A percentile compares a stretch with the other conserved stretches of the same genome.
Evolutionary conservation across 1,284 basidiomycete species (phyloP).

Genomic region (Mycosarcoma mackinlayi): DNA sequence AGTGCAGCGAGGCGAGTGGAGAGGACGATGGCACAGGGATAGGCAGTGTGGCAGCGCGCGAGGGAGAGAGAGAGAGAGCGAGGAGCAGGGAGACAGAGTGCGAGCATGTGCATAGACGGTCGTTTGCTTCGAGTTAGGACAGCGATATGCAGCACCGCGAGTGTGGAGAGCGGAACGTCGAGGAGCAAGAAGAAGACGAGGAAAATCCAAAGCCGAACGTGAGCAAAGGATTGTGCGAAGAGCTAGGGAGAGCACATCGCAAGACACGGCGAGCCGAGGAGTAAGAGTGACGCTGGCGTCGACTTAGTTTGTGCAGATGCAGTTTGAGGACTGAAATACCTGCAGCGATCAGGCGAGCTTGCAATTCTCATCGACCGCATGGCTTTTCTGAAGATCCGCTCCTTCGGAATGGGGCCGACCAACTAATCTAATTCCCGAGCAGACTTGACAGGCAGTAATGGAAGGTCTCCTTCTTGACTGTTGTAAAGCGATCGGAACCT

Average conservation of each 20-base stretch:
- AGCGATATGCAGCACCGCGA: neutral
- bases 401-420: no score
- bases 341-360: slow-evolving; percentile 19
- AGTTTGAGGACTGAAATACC: neutral
- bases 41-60: neutral
- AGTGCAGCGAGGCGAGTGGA: neutral
- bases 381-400: no score
- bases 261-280: neutral
- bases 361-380: no score
- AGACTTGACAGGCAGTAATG: no score
- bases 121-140: neutral
- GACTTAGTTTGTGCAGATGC: neutral
- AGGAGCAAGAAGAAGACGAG: neutral
- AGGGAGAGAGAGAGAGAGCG: neutral
- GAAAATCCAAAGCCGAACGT: neutral
- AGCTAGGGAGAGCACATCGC: neutral
- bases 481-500: no score
- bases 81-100: neutral
- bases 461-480: no score
- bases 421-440: no score
- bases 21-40: neutral
- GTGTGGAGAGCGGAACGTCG: neutral
- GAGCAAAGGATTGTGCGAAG: no score
- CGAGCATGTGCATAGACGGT: no score
- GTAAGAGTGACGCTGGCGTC: neutral